Evolutionary conservation across 2,329 filamentous ascomycete species (phyloP).

Genomic region (Zalaria sp.): DNA sequence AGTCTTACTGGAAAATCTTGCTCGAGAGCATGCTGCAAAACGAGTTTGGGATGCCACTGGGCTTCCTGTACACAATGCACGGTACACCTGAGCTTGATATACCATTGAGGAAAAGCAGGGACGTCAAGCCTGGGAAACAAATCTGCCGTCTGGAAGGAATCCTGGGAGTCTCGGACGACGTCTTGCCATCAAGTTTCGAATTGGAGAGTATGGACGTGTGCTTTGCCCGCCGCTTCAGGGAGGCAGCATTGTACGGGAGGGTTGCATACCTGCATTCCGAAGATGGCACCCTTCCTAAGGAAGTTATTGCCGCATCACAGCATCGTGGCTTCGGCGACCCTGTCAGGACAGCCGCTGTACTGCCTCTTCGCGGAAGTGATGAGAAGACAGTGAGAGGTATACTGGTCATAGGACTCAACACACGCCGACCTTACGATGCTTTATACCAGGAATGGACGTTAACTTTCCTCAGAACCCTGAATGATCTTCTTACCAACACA

Average conservation of each 20-base stretch:
- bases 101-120: background rate
- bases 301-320: background rate
- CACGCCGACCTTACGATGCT: slow-evolving; percentile 18
- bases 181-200: background rate
- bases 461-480: slow-evolving; percentile 3
- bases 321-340: slow-evolving; percentile 16
- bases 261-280: slow-evolving; percentile 38
- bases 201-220: background rate
- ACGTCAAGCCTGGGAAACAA: background rate
- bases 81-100: too few relatives aligned
- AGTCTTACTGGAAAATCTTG: background rate
- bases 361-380: slow-evolving; percentile 14
- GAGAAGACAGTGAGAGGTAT: slow-evolving; percentile 17
- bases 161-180: background rate
- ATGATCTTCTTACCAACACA: slow-evolving; percentile 10
- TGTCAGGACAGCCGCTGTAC: slow-evolving; percentile 15
- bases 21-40: background rate
- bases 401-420: slow-evolving; percentile 19
- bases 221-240: background rate
- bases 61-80: background rate
- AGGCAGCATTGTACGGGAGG: background rate
- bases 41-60: background rate
- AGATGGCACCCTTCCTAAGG: background rate
- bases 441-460: slow-evolving; percentile 13
- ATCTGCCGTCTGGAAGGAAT: background rate